Evolutionary conservation across 225 moss, liverwort and hornwort genomes (phyloP), one percentile per base, ranked within the genome.

Genomic region (Polytrichum commune): DNA sequence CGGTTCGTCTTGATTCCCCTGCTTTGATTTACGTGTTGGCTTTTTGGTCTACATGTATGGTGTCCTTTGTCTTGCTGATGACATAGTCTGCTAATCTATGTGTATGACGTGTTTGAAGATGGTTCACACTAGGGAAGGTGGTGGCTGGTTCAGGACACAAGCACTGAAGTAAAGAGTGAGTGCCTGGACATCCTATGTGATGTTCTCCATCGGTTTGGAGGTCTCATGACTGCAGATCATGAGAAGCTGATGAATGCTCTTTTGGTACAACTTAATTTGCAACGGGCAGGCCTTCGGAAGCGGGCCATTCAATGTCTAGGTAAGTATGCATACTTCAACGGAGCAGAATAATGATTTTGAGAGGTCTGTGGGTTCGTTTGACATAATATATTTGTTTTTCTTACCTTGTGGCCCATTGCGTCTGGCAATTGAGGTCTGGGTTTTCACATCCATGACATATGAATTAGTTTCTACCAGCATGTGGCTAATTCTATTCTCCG

Each of bases 291-390:
- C 9, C 90, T 99, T 73, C 85, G 98, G 69, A 99, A 99, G 76
- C 95, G 98, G 70, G 98, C 98, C 64, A 99, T 99, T 55, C 98
- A 99, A 66, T 99, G 98, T 76, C 95, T 99, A 69, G 98, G 98
- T 99, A 83, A 77, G 89, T 78, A 16, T 56, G 53, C 63, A 62
- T 56, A 61, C 46, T 58, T 6, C 9, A 5, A 66, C 9, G 53
- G 35, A 75, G 71, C 57, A 64, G 62, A 28, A 64, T 72, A 23
- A 24, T 5, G 22, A 29, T 29, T 63, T 63, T 29, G 4, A 46
- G 46, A 46, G 46, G 13, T 35, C 35, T 9, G 35, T 46, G 2
- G 16, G 16, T 38, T 38, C 3, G 38, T 46, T 13, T 10, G 46
- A 46, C 46, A 46, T 13, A 46, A 46, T 3, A 38, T 38, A 46